Evolutionary conservation across 2,329 filamentous ascomycete species (phyloP).

Genomic region (Pseudogymnoascus sp.): DNA sequence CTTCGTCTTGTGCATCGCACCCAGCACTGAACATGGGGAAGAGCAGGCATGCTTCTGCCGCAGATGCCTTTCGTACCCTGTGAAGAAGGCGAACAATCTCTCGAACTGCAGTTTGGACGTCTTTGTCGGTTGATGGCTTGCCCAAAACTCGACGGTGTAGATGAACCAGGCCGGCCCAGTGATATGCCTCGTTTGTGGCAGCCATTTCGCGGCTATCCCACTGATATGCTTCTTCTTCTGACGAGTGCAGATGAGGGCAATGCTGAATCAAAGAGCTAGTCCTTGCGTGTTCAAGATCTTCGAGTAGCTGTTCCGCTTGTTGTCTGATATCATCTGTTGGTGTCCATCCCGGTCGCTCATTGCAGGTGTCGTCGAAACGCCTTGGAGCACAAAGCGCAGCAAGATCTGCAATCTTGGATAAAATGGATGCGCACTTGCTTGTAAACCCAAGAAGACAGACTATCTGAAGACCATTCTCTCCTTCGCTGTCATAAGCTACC

Average conservation of each 20-base stretch:
- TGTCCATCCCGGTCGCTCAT: conserved; percentile 48
- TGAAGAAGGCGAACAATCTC: conserved; percentile 57
- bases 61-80: conserved; percentile 57
- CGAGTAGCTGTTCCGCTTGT: conserved; percentile 53
- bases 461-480: conserved; percentile 59
- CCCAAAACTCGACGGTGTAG: conserved; percentile 66
- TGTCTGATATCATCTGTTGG: conserved; percentile 47
- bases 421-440: conserved; percentile 59
- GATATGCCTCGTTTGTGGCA: conserved; percentile 70
- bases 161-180: conserved; percentile 71
- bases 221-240: conserved; percentile 41
- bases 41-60: conserved; percentile 66
- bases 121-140: conserved; percentile 46
- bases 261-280: conserved; percentile 32
- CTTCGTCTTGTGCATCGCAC: conserved; percentile 56
- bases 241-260: conserved; percentile 39
- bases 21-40: conserved; percentile 82
- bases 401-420: conserved; percentile 66
- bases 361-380: conserved; percentile 49
- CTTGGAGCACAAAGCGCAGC: conserved; percentile 60
- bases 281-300: conserved; percentile 53
- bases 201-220: conserved; percentile 58
- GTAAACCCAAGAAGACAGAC: conserved; percentile 79
- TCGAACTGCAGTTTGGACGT: conserved; percentile 56
- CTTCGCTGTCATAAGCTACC: conserved; percentile 42